Percentiles rank a stretch among this genome's conserved stretches.
phyloP scores from a whole-genome alignment of 73 alveolate species.

The Blepharisma japonicum region DNA sequence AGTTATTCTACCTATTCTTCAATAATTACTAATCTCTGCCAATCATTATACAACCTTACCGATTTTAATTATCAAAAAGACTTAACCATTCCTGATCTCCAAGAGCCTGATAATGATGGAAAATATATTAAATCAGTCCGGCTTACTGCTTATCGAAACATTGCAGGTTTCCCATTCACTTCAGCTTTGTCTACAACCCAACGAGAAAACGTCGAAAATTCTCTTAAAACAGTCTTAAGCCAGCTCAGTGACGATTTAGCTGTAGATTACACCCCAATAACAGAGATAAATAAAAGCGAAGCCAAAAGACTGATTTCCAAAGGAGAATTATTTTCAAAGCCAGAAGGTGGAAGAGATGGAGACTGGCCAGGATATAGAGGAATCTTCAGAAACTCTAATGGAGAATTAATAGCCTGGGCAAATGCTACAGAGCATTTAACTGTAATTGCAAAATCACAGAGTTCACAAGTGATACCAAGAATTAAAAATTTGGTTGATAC shows the following conservation, averaged over 20 bases:
- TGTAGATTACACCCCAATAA: constrained; percentile 33
- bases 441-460: background rate
- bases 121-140: constrained; percentile 13
- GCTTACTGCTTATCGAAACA: constrained; percentile 46
- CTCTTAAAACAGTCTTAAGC: constrained; percentile 45
- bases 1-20: background rate
- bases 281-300: constrained; percentile 28
- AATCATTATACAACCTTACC: background rate
- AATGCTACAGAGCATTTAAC: constrained; percentile 57
- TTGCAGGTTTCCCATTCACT: constrained; percentile 52
- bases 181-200: constrained; percentile 54
- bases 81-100: background rate
- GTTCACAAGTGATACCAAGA: too few relatives aligned
- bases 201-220: constrained; percentile 49
- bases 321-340: constrained; percentile 36
- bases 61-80: background rate
- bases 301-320: constrained; percentile 38
- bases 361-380: constrained; percentile 73
- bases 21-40: background rate
- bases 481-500: too few relatives aligned
- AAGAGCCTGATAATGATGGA: background rate
- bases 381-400: constrained; percentile 43
- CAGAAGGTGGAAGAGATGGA: constrained; percentile 58
- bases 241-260: constrained; percentile 49
- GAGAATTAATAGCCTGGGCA: constrained; percentile 43